Evolutionary conservation across 805 yeast species (phyloP).

Genomic region (Hanseniaspora pseudoguilliermondii): DNA sequence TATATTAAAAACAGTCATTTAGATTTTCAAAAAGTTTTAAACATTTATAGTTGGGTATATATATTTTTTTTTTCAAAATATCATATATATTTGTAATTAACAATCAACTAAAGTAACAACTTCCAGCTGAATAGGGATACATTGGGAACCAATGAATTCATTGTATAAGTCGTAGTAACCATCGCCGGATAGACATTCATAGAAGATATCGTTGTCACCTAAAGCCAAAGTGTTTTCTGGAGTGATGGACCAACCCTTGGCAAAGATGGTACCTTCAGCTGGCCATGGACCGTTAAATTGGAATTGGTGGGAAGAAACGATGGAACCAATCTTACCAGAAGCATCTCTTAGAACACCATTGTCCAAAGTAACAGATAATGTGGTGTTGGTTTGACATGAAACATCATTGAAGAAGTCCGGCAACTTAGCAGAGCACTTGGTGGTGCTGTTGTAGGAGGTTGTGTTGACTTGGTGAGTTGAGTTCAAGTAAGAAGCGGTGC

Average conservation of each 20-base stretch:
- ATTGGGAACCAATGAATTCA: slow-evolving; percentile 36
- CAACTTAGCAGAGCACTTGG: slow-evolving; percentile 23
- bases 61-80: neutral
- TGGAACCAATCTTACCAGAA: slow-evolving; percentile 46
- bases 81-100: slow-evolving; percentile 16
- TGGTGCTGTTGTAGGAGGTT: slow-evolving; percentile 17
- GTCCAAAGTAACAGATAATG: slow-evolving; percentile 37
- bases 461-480: slow-evolving; percentile 19
- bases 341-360: slow-evolving; percentile 35
- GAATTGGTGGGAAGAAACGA: slow-evolving; percentile 53
- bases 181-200: slow-evolving; percentile 45
- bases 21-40: neutral
- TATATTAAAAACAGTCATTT: too few relatives aligned
- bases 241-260: slow-evolving; percentile 41
- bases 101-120: slow-evolving; percentile 37
- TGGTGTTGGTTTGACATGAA: slow-evolving; percentile 29
- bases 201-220: slow-evolving; percentile 38
- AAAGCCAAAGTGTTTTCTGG: slow-evolving; percentile 38
- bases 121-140: slow-evolving; percentile 37
- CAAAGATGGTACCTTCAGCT: slow-evolving; percentile 43
- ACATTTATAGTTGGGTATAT: neutral
- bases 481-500: slow-evolving; percentile 23
- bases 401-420: slow-evolving; percentile 21
- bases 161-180: slow-evolving; percentile 46
- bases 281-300: slow-evolving; percentile 59